Base-by-base conservation (phyloP, 2,329 filamentous ascomycete species). In the Pseudogymnoascus sp. region DNA sequence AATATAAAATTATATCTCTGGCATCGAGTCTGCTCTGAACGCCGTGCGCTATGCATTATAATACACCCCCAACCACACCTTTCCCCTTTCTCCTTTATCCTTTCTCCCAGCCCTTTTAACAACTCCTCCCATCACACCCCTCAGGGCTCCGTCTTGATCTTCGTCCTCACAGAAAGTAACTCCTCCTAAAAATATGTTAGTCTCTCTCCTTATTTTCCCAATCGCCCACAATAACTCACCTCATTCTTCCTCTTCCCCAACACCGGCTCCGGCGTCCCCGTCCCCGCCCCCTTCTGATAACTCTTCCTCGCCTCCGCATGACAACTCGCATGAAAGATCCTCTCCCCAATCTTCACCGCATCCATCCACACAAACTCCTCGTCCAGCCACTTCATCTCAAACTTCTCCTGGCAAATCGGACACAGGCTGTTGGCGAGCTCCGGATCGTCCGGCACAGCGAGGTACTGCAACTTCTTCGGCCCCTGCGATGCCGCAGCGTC, bases 331-430 rank as follows among this genome's bases (percentile, higher is more conserved):
- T 99, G 94, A 69, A 91, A 97, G 14, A 94, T 88, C 65, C 90
- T 86, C 61, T 82, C 85, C 36, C 89, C 89, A 30, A 95, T 84
- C 65, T 87, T 83, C 58, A 89, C 80, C 0, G 93, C 90, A 73
- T 99, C 93, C 73, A 91, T 87, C 90, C 94, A 97, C 39, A 99
- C 93, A 83, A 92, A 97, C 70, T 99, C 93, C 65, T 95, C 91
- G 68, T 95, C 91, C 6, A 93, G 86, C 88, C 92, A 97, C 66
- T 89, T 88, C 66, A 89, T 91, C 75, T 95, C 89, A 69, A 99
- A 97, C 66, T 89, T 88, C 72, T 99, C 94, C 73, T 96, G 92
- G 73, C 94, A 97, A 67, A 99, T 96, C 1, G 92, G 91, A 70
- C 94, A 99, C 1, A 89, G 82, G 14, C 85, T 88, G 70, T 91